These are phyloP conservation scores for Lecanosticta acicola DNA, from an alignment of 2,329 filamentous ascomycete species.

Conservation along the genomic window DNA sequence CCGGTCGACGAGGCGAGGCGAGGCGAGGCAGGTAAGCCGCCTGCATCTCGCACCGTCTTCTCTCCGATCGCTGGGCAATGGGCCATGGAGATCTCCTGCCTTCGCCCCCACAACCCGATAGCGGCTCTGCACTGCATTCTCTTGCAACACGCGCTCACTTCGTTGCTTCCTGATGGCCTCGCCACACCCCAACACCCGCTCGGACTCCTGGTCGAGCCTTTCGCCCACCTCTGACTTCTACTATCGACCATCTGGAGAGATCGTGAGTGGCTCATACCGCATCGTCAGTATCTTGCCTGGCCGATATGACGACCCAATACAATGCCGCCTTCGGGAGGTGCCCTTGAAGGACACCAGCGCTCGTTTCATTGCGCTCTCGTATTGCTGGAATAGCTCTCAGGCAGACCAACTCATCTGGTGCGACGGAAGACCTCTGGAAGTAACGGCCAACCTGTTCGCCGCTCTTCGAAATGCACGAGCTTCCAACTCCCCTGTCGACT, in stretches of 20 bases:
- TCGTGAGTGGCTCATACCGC: conserved; percentile 12
- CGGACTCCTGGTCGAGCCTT: conserved; percentile 10
- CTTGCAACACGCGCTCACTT: too few species aligned
- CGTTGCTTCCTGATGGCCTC: conserved; percentile 14
- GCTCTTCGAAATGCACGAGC: conserved; percentile 18
- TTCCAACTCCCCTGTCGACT: conserved; percentile 6
- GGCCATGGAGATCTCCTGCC: neutral
- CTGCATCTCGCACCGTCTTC: neutral
- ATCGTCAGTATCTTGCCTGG: conserved; percentile 15
- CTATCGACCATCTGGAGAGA: conserved; percentile 13
- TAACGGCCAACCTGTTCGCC: conserved; percentile 16
- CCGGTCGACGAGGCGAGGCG: neutral
- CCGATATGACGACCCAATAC: conserved; percentile 11
- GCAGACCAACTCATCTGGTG: conserved; percentile 12
- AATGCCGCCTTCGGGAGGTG: conserved; percentile 14
- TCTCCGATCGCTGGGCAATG: neutral
- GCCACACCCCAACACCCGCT: conserved; percentile 7
- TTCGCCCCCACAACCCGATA: neutral
- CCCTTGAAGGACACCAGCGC: conserved; percentile 11
- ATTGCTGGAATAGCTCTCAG: conserved; percentile 13
- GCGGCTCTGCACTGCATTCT: too few species aligned
- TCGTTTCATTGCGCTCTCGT: conserved; percentile 16
- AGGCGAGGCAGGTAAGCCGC: neutral
- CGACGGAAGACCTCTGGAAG: conserved; percentile 12
- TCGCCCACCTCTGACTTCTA: conserved; percentile 17